Evolutionary conservation across 228 moss, liverwort and hornwort genomes (phyloP).

Genomic region (Sphagnum fallax): DNA sequence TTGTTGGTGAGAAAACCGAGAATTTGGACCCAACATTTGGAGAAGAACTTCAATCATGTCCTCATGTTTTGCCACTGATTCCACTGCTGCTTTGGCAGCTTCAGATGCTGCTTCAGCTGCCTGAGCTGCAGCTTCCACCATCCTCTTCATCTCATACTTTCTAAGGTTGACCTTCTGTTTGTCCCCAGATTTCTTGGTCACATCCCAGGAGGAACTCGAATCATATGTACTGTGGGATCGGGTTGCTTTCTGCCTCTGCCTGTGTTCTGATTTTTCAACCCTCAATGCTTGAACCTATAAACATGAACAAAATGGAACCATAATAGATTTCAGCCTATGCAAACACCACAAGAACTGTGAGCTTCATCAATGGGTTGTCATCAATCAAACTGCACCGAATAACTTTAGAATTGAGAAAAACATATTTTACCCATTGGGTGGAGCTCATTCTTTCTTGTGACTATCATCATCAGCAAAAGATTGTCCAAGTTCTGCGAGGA

Average conservation of each 20-base stretch:
- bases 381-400: too few relatives aligned
- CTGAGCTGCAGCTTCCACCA: constrained; percentile 55
- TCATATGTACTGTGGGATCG: too few relatives aligned
- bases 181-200: constrained; percentile 19
- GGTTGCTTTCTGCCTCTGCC: too few relatives aligned
- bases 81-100: constrained; percentile 46
- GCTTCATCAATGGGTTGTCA: too few relatives aligned
- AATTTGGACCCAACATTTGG: constrained; percentile 8
- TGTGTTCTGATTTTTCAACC: constrained; percentile 6
- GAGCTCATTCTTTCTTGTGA: too few relatives aligned
- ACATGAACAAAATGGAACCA: too few relatives aligned
- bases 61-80: constrained; percentile 48
- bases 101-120: constrained; percentile 70
- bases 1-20: background rate
- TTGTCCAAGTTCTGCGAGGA: too few relatives aligned
- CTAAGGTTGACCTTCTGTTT: constrained; percentile 22
- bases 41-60: constrained; percentile 56
- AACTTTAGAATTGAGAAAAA: too few relatives aligned
- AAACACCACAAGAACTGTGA: too few relatives aligned
- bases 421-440: too few relatives aligned
- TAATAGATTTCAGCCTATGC: too few relatives aligned
- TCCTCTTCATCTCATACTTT: constrained; percentile 37
- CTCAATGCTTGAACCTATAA: constrained; percentile 29
- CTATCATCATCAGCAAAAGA: too few relatives aligned
- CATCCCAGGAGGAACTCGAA: constrained; percentile 10